Conservation (phyloP, 1,284 basidiomycete species). For the Austroboletus niveus region DNA sequence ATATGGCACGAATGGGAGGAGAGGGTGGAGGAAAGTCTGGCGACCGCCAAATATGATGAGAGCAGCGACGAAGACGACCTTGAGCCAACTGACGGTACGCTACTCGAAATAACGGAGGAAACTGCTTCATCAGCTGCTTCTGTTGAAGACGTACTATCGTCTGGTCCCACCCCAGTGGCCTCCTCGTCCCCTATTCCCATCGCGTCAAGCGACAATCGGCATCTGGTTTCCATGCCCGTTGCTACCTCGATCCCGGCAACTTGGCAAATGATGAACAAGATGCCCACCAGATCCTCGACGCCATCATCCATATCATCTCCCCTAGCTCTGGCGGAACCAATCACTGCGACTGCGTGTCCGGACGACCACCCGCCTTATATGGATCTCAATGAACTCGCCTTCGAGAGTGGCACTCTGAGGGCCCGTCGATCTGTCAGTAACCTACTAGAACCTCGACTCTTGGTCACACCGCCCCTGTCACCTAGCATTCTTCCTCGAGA, state of each 20-base stretch:
- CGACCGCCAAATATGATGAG: constrained; percentile 49
- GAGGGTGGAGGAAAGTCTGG: constrained; percentile 71
- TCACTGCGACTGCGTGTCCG: constrained; percentile 61
- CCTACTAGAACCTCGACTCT: constrained; percentile 63
- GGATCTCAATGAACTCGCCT: constrained; percentile 53
- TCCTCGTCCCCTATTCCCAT: constrained; percentile 56
- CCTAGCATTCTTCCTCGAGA: constrained; percentile 66
- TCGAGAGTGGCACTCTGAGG: constrained; percentile 42
- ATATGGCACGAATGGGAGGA: constrained; percentile 97
- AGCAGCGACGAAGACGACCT: constrained; percentile 39
- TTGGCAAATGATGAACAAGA: constrained; percentile 48
- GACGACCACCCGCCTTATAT: constrained; percentile 61
- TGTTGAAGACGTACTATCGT: constrained; percentile 40
- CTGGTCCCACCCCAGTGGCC: constrained; percentile 68
- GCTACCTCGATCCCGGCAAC: constrained; percentile 31
- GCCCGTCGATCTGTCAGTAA: constrained; percentile 62
- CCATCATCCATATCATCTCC: constrained; percentile 84
- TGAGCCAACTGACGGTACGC: constrained; percentile 40
- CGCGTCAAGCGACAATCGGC: constrained; percentile 28
- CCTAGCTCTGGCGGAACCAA: constrained; percentile 75
- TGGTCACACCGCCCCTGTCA: constrained; percentile 73
- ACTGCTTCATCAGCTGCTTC: constrained; percentile 28
- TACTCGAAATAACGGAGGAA: constrained; percentile 14
- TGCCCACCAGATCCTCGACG: constrained; percentile 77
- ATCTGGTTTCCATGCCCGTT: constrained; percentile 23